A percentile compares a stretch with the other conserved stretches of the same genome.
These are phyloP conservation scores for Hansenula sp. DNA, from an alignment of 1,139 yeast species.

Conservation along the genomic window DNA sequence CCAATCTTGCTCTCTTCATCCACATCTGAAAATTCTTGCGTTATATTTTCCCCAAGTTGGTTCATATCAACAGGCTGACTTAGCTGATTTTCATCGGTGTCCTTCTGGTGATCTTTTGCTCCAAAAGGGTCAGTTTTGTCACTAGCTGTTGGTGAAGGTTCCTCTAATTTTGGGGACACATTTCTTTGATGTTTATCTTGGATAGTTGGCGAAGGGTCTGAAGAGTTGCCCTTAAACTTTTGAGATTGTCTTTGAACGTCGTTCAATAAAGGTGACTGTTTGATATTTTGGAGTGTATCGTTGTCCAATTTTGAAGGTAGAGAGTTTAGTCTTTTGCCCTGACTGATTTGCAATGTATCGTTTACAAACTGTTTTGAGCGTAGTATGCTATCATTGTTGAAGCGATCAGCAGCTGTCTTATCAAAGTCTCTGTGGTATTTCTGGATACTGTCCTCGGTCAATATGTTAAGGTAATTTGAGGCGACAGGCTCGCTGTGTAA, in stretches of 20 bases:
- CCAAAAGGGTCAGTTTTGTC: background rate
- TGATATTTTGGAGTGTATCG: background rate
- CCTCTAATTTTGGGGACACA: background rate
- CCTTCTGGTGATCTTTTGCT: background rate
- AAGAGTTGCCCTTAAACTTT: background rate
- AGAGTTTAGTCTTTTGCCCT: background rate
- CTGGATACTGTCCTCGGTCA: slow-evolving; percentile 18
- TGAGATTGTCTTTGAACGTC: background rate
- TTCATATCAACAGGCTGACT: background rate
- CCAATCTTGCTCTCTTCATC: slow-evolving; percentile 20
- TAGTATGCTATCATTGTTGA: background rate
- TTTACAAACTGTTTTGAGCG: background rate
- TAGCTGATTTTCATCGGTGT: background rate
- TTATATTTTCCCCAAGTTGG: slow-evolving; percentile 12
- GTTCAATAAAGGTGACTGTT: too few species aligned
- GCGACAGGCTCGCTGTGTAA: background rate
- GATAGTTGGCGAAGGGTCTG: background rate
- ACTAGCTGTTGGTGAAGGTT: background rate
- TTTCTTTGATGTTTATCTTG: background rate
- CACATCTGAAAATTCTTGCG: slow-evolving; percentile 23
- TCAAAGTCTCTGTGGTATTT: slow-evolving; percentile 12
- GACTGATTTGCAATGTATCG: background rate
- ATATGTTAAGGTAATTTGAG: slow-evolving; percentile 2
- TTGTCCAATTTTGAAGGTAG: background rate
- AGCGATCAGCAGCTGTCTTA: background rate